Evolutionary conservation across 495 filamentous ascomycete species (phyloP).

Genomic region (Neurospora sp.): DNA sequence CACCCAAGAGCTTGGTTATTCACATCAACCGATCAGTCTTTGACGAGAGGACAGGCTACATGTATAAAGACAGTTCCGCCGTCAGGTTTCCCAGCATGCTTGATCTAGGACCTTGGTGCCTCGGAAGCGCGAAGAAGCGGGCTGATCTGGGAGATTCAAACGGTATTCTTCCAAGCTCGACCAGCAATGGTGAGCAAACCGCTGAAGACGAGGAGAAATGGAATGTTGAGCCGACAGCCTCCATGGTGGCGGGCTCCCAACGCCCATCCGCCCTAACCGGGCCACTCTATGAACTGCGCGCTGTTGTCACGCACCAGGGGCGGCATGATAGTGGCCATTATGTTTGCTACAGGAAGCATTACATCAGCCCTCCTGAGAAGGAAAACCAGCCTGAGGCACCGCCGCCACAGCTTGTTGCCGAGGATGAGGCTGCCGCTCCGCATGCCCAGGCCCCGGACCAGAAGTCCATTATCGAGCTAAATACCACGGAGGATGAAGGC

Average conservation of each 20-base stretch:
- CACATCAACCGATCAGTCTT: slow-evolving; percentile 91
- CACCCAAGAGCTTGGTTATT: slow-evolving; percentile 67
- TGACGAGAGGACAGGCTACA: slow-evolving; percentile 64
- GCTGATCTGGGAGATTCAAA: background rate
- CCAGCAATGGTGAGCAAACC: slow-evolving; percentile 5
- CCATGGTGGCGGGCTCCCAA: slow-evolving; percentile 52
- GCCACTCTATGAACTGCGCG: slow-evolving; percentile 70
- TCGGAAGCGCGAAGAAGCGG: slow-evolving; percentile 40
- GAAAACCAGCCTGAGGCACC: background rate
- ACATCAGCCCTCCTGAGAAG: background rate
- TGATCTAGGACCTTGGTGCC: slow-evolving; percentile 69
- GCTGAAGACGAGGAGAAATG: slow-evolving; percentile 47
- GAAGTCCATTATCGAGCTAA: background rate
- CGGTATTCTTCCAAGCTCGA: background rate
- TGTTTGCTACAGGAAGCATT: slow-evolving; percentile 70
- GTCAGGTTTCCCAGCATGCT: slow-evolving; percentile 66
- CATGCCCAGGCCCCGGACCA: background rate
- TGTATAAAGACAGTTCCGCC: slow-evolving; percentile 71
- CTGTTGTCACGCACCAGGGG: slow-evolving; percentile 82
- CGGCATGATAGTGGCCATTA: slow-evolving; percentile 95
- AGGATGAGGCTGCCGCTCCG: background rate
- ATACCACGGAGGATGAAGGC: background rate
- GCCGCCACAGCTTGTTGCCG: background rate
- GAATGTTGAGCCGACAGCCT: slow-evolving; percentile 51
- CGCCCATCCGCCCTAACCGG: slow-evolving; percentile 33